Evolutionary conservation across 768 basidiomycete species (phyloP).

Genomic region (Boletus reticulatus): DNA sequence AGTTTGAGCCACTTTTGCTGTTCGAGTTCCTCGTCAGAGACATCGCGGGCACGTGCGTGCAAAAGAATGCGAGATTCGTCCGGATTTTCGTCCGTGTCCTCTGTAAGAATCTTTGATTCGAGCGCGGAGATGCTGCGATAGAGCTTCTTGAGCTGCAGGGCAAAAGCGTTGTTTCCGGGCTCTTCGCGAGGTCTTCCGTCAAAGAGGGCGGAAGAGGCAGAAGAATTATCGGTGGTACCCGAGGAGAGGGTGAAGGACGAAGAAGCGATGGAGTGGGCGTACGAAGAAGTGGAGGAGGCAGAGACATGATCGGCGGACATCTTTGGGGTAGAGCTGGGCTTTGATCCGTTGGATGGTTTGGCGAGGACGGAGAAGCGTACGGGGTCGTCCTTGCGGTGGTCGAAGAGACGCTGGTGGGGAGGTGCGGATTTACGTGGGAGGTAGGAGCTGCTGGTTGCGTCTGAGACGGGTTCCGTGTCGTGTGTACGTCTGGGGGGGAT

Average conservation of each 20-base stretch:
- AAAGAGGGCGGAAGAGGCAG: constrained; percentile 67
- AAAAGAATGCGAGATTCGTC: constrained; percentile 39
- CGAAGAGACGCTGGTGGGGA: constrained; percentile 66
- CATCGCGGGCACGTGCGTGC: constrained; percentile 32
- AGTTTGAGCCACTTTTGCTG: constrained; percentile 75
- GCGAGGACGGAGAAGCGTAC: constrained; percentile 73
- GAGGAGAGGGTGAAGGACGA: constrained; percentile 76
- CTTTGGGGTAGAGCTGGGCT: constrained; percentile 54
- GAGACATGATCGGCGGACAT: constrained; percentile 70
- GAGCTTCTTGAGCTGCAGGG: constrained; percentile 72
- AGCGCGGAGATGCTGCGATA: constrained; percentile 82
- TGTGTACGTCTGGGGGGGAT: constrained; percentile 56
- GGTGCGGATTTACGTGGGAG: constrained; percentile 28
- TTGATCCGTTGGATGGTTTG: constrained; percentile 41
- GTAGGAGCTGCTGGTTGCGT: constrained; percentile 53
- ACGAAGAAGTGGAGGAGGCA: constrained; percentile 72
- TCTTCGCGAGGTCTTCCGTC: constrained; percentile 54
- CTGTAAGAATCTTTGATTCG: constrained; percentile 69
- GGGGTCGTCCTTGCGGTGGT: constrained; percentile 90
- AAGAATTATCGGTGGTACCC: constrained; percentile 69
- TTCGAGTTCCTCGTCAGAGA: constrained; percentile 56
- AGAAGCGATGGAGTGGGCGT: constrained; percentile 65
- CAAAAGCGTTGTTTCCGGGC: constrained; percentile 63
- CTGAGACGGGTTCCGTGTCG: constrained; percentile 68
- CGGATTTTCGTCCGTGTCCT: constrained; percentile 54